Percentiles rank a stretch among this genome's conserved stretches.
Conservation (phyloP, 306 rosid genomes). For the Prunus mongolica region DNA sequence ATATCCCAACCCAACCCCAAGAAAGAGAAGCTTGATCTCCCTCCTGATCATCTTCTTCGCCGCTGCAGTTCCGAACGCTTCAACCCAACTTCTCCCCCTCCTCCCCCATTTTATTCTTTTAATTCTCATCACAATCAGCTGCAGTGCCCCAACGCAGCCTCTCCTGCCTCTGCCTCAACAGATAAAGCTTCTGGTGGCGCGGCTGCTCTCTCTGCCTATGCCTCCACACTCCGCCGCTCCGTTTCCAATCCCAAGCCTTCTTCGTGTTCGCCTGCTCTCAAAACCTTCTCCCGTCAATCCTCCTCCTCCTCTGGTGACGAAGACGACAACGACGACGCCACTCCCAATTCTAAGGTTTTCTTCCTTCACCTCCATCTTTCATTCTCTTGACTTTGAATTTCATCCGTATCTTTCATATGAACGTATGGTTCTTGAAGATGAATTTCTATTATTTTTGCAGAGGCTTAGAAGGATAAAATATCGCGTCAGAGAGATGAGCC, state of each 20-base stretch:
- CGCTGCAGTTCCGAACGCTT: slow-evolving; percentile 8
- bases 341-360: not conserved
- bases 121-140: not conserved
- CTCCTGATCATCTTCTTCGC: slow-evolving; percentile 6
- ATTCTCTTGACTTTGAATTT: not conserved
- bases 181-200: no score
- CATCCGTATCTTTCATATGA: not conserved
- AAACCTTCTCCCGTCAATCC: not conserved
- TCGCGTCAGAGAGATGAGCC: slow-evolving; percentile 4
- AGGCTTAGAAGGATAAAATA: slow-evolving; percentile 8
- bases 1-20: slow-evolving; percentile 8
- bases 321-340: not conserved
- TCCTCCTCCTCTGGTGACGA: not conserved
- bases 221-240: not conserved
- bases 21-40: slow-evolving; percentile 17
- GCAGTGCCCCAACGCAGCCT: not conserved
- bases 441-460: not conserved
- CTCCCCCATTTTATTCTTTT: not conserved
- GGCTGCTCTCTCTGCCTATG: not conserved
- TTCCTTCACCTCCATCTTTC: not conserved
- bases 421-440: not conserved
- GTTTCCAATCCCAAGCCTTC: not conserved
- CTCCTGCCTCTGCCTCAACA: not conserved
- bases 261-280: not conserved
- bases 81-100: not conserved